phyloP scores from a whole-genome alignment of 768 basidiomycete genomes.

The Auricularia sp. region DNA sequence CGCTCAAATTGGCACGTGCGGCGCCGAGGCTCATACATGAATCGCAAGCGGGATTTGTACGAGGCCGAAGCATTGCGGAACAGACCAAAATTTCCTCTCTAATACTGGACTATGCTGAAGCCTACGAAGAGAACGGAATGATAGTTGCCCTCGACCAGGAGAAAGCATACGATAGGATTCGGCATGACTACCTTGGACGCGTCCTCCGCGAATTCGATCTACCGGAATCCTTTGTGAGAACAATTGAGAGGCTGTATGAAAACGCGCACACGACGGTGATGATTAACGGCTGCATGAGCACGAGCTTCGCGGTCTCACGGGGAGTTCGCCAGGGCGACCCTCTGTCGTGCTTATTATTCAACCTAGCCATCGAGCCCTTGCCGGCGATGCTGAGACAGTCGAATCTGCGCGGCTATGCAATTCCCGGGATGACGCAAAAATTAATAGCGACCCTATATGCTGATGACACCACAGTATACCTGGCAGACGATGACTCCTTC shows the following conservation, averaged over 20 bases:
- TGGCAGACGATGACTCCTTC: conserved; percentile 22
- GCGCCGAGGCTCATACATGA: conserved; percentile 18
- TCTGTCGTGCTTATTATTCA: conserved; percentile 30
- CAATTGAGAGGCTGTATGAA: conserved; percentile 21
- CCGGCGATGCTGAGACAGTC: conserved; percentile 22
- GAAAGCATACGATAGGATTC: conserved; percentile 15
- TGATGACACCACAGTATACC: conserved; percentile 31
- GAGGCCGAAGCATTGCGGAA: conserved; percentile 22
- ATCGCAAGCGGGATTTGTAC: conserved; percentile 32
- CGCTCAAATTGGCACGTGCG: conserved; percentile 11
- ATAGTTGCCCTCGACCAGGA: conserved; percentile 12
- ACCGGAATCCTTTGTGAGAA: conserved; percentile 13
- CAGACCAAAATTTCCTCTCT: conserved; percentile 20
- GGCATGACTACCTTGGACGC: conserved; percentile 13
- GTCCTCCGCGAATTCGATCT: conserved; percentile 5
- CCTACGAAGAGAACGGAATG: conserved; percentile 9
- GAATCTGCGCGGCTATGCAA: conserved; percentile 11
- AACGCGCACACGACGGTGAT: conserved; percentile 21
- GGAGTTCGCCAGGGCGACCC: conserved; percentile 32
- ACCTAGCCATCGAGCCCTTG: conserved; percentile 33
- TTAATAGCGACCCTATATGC: conserved; percentile 23
- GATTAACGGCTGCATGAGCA: conserved; percentile 24
- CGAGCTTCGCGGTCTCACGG: conserved; percentile 16
- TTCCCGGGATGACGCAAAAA: conserved; percentile 9
- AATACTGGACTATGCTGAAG: conserved; percentile 11